These are phyloP conservation scores for Bryoglossum gracile DNA, from an alignment of 495 filamentous ascomycete genomes.

Conservation along the genomic window DNA sequence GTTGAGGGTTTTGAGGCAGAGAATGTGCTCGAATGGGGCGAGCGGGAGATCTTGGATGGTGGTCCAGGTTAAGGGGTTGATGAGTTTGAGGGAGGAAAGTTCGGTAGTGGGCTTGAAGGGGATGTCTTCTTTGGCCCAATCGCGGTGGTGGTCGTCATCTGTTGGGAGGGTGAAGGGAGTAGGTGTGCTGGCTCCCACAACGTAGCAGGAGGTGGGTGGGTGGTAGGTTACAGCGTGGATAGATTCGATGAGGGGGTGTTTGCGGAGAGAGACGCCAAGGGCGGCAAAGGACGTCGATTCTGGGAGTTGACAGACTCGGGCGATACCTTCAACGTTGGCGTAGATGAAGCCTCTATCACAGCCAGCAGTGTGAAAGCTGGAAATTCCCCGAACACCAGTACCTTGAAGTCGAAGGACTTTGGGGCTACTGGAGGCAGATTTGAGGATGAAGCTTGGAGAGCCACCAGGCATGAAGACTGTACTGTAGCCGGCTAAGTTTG, in stretches of 20 bases:
- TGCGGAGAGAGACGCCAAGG: slow-evolving; percentile 60
- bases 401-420: slow-evolving; percentile 65
- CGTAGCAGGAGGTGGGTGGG: slow-evolving; percentile 62
- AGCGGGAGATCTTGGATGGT: slow-evolving; percentile 67
- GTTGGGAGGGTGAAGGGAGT: slow-evolving; percentile 75
- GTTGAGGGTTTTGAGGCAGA: slow-evolving; percentile 74
- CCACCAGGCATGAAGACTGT: slow-evolving; percentile 73
- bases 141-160: slow-evolving; percentile 73
- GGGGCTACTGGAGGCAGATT: slow-evolving; percentile 65
- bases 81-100: slow-evolving; percentile 61
- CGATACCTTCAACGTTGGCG: slow-evolving; percentile 56
- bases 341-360: slow-evolving; percentile 78
- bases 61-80: slow-evolving; percentile 67
- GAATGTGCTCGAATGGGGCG: slow-evolving; percentile 65
- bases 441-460: slow-evolving; percentile 72
- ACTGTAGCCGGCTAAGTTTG: slow-evolving; percentile 65
- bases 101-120: slow-evolving; percentile 60
- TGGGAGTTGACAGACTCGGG: slow-evolving; percentile 63
- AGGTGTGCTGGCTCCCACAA: slow-evolving; percentile 58
- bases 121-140: slow-evolving; percentile 66
- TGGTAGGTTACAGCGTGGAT: slow-evolving; percentile 72
- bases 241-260: slow-evolving; percentile 61
- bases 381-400: slow-evolving; percentile 55
- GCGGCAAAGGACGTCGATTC: slow-evolving; percentile 55
- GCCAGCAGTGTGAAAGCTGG: slow-evolving; percentile 61